These are phyloP conservation scores for Metschnikowia dekortorum DNA, from an alignment of 805 yeast species.

Conservation along the genomic window DNA sequence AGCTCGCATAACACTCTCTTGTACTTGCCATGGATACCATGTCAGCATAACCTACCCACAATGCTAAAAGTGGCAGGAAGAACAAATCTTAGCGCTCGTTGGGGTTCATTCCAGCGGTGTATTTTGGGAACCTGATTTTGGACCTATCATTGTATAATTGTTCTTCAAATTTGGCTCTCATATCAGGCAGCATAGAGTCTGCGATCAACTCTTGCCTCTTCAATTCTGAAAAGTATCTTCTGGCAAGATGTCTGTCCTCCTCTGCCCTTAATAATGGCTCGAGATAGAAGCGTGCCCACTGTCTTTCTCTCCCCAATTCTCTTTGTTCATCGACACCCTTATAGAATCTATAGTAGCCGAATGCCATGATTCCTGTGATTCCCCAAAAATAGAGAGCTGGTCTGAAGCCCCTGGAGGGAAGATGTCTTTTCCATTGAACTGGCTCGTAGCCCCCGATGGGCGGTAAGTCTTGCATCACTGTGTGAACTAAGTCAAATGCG, in stretches of 20 bases:
- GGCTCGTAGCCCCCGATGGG: slow-evolving; percentile 84
- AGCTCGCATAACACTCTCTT: neutral
- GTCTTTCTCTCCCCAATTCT: slow-evolving; percentile 70
- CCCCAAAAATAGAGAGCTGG: slow-evolving; percentile 69
- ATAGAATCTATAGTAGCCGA: slow-evolving; percentile 65
- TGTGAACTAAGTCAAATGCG: neutral
- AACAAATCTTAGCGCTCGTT: slow-evolving; percentile 18
- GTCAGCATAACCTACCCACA: neutral
- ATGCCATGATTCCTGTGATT: slow-evolving; percentile 57
- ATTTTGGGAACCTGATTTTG: slow-evolving; percentile 41
- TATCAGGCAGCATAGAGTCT: slow-evolving; percentile 38
- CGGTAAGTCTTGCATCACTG: slow-evolving; percentile 70
- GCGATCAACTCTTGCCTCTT: slow-evolving; percentile 58
- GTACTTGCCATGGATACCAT: neutral
- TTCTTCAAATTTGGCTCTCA: slow-evolving; percentile 38
- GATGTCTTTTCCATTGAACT: slow-evolving; percentile 83
- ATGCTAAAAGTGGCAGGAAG: neutral
- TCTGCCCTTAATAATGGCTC: slow-evolving; percentile 77
- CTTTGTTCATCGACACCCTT: slow-evolving; percentile 70
- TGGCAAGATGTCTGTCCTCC: slow-evolving; percentile 70
- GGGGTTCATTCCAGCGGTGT: slow-evolving; percentile 37
- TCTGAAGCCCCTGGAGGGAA: slow-evolving; percentile 82
- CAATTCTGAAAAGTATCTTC: slow-evolving; percentile 63
- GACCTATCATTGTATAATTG: slow-evolving; percentile 42
- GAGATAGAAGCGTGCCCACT: slow-evolving; percentile 71